Percentiles rank a stretch among this genome's conserved stretches.
Evolutionary conservation across 805 yeast species (phyloP).

Genomic region (Lachancea nothofagi): DNA sequence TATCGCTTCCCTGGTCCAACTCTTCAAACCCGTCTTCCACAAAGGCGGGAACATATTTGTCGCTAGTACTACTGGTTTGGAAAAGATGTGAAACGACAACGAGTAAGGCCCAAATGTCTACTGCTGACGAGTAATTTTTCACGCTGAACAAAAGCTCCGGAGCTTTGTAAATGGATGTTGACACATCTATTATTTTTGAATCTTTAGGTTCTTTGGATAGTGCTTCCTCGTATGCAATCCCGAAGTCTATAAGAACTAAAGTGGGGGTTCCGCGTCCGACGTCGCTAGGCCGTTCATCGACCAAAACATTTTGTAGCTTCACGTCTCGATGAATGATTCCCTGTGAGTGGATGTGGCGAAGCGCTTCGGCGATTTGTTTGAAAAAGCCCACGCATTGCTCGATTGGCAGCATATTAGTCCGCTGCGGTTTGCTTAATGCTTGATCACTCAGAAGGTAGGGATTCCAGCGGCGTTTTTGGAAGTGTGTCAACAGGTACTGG

Average conservation of each 20-base stretch:
- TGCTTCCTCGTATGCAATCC: constrained; percentile 46
- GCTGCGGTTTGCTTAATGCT: not conserved
- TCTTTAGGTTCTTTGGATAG: constrained; percentile 23
- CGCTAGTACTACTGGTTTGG: constrained; percentile 25
- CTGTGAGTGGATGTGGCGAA: constrained; percentile 75
- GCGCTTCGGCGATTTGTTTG: constrained; percentile 65
- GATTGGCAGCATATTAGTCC: constrained; percentile 19
- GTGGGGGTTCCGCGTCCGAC: constrained; percentile 37
- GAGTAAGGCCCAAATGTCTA: constrained; percentile 74
- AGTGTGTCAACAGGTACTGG: constrained; percentile 9
- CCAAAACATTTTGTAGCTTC: constrained; percentile 86
- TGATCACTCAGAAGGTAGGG: constrained; percentile 8
- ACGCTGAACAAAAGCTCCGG: constrained; percentile 69
- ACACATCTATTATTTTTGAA: constrained; percentile 43
- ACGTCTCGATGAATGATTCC: constrained; percentile 93
- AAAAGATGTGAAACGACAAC: constrained; percentile 52
- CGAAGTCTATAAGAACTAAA: constrained; percentile 64
- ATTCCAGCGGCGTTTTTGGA: constrained; percentile 10
- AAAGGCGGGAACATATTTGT: constrained; percentile 21
- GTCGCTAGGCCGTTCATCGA: not conserved
- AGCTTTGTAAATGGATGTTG: constrained; percentile 66
- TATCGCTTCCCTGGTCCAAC: constrained; percentile 43
- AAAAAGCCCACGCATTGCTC: constrained; percentile 43
- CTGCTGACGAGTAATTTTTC: constrained; percentile 43
- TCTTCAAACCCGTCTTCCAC: constrained; percentile 25